Evolutionary conservation across 1,139 yeast species (phyloP).

Genomic region (Saccharomycopsis hybrid): DNA sequence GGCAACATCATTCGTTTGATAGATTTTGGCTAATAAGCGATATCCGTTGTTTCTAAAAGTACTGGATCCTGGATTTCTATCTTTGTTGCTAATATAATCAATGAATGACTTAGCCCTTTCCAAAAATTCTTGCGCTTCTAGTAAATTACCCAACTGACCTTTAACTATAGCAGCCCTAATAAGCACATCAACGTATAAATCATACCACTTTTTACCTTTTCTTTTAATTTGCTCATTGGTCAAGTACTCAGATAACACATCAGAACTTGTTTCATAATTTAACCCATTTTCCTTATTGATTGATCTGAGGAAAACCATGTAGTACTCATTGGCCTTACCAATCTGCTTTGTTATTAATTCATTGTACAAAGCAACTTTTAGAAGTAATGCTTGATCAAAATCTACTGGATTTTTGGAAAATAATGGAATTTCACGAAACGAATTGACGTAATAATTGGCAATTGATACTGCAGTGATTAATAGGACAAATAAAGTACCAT

Average conservation of each 20-base stretch:
- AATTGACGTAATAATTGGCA: constrained; percentile 14
- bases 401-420: background rate
- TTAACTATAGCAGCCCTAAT: constrained; percentile 15
- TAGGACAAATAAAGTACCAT: constrained; percentile 4
- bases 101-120: constrained; percentile 12
- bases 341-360: constrained; percentile 10
- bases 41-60: constrained; percentile 14
- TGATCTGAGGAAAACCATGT: constrained; percentile 17
- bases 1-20: background rate
- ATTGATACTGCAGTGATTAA: background rate
- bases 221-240: constrained; percentile 8
- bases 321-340: constrained; percentile 18
- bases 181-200: constrained; percentile 16
- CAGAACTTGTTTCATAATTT: constrained; percentile 15
- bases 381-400: constrained; percentile 1
- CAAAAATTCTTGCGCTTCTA: constrained; percentile 12
- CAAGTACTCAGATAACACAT: constrained; percentile 8
- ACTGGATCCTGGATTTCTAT: constrained; percentile 4
- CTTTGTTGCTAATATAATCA: constrained; percentile 1
- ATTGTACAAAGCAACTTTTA: constrained; percentile 14
- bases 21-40: constrained; percentile 15
- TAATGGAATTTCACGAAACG: constrained; percentile 12
- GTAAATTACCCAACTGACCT: constrained; percentile 17
- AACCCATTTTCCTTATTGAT: constrained; percentile 14
- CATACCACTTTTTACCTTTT: constrained; percentile 16